Evolutionary conservation across 1,284 basidiomycete genomes (phyloP), one percentile per base, ranked within the genome.

Genomic region (Pseudozyma sp.): DNA sequence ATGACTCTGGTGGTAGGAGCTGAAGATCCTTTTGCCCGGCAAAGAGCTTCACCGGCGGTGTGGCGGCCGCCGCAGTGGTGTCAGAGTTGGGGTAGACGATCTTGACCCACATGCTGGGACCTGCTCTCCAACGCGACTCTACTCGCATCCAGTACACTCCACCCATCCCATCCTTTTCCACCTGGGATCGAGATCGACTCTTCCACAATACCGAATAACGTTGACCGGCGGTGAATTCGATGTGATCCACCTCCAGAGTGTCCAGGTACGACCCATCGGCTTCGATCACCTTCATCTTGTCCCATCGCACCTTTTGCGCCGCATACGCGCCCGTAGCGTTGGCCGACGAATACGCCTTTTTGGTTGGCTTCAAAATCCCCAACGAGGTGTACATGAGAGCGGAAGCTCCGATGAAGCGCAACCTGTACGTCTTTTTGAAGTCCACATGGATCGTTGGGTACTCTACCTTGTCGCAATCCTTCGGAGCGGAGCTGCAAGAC

Each of bases 261-360:
- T 76, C 47, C 9, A 81, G 40, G 33, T 81, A 77, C 8, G 61
- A 52, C 0, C 75, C 79, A 31, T 83, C 81, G 10, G 68, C 81
- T 40, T 71, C 81, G 39, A 83, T 77, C 44, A 83, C 47, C 29
- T 39, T 63, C 47, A 75, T 45, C 6, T 54, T 64, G 2, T 67
- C 59, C 58, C 56, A n/a, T 11, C 4, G 11, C 39, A 58, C 55
- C 4, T 11, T 16, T 19, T 31, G 33, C 3, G 10, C 4, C 1
- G 14, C 31, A 1, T 5, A 13, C 6, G 5, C 31, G 11, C 24
- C 11, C 3, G 19, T 17, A 16, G 48, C 34, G 35, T 39, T 42
- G 8, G 24, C 35, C 24, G 44, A 47, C 10, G 29, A 19, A 19
- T 48, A 68, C 33, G 56, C 37, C 43, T 45, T 67, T 17, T n/a